Evolutionary conservation across 2,329 filamentous ascomycete species (phyloP).

Genomic region (Pestalotiopsis sp.): DNA sequence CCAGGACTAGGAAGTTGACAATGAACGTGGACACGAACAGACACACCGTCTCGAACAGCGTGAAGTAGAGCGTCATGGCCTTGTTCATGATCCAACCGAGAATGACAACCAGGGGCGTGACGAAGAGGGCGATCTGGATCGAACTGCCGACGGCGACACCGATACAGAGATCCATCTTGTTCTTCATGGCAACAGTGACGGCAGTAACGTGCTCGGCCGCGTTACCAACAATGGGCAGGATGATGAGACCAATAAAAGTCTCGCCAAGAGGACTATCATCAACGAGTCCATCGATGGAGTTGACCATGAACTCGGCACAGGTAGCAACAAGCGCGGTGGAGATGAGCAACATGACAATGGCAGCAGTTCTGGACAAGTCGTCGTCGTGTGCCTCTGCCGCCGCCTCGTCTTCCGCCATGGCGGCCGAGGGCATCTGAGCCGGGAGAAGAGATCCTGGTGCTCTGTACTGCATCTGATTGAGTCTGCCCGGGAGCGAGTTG

Average conservation of each 20-base stretch:
- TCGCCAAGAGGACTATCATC: conserved; percentile 59
- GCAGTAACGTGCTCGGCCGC: conserved; percentile 75
- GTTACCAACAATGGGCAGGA: conserved; percentile 74
- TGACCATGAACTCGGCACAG: conserved; percentile 73
- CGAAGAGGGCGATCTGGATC: conserved; percentile 73
- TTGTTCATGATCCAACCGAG: conserved; percentile 70
- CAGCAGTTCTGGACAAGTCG: conserved; percentile 56
- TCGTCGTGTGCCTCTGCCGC: conserved; percentile 41
- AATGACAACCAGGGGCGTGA: conserved; percentile 71
- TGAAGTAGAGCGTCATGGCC: conserved; percentile 82
- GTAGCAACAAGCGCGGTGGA: conserved; percentile 68
- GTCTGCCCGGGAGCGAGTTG: conserved; percentile 72
- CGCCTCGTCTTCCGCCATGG: conserved; percentile 31
- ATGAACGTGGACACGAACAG: conserved; percentile 84
- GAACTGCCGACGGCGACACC: conserved; percentile 72
- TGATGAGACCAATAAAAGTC: conserved; percentile 72
- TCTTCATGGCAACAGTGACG: conserved; percentile 71
- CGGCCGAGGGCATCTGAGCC: conserved; percentile 43
- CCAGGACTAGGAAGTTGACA: conserved; percentile 84
- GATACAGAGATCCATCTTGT: conserved; percentile 77
- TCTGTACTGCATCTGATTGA: conserved; percentile 50
- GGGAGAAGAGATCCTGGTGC: conserved; percentile 54
- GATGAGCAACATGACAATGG: conserved; percentile 63
- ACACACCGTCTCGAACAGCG: conserved; percentile 85
- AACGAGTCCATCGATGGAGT: conserved; percentile 67